Conservation (phyloP, 371 early-diverging fungal genomes). For the Antonospora locustae region DNA sequence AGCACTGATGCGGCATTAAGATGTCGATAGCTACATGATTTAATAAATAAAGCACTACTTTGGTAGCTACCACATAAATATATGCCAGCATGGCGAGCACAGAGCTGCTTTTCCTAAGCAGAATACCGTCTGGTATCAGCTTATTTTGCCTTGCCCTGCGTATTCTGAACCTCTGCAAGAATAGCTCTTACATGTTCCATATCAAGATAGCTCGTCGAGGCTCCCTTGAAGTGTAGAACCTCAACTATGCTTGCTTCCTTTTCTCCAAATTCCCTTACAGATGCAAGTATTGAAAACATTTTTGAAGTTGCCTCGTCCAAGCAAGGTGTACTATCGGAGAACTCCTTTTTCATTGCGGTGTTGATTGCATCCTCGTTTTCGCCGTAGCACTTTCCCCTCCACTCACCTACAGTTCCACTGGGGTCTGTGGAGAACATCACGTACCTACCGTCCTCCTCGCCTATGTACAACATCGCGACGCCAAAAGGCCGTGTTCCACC, state of each 20-base stretch:
- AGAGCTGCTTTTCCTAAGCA: no score
- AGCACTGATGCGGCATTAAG: no score
- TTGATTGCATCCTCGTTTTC: slow-evolving; percentile 53
- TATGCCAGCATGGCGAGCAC: no score
- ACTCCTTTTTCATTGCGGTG: slow-evolving; percentile 28
- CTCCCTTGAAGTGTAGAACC: slow-evolving; percentile 26
- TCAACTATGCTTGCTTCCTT: slow-evolving; percentile 26
- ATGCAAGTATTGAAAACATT: slow-evolving; percentile 22
- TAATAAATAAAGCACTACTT: no score
- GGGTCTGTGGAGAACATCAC: slow-evolving; percentile 93
- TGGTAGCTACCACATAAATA: no score
- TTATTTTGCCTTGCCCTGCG: no score
- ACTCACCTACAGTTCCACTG: slow-evolving; percentile 87
- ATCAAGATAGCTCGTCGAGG: slow-evolving; percentile 7
- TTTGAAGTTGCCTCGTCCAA: slow-evolving; percentile 25
- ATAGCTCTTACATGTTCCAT: slow-evolving; percentile 13
- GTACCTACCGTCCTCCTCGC: slow-evolving; percentile 74
- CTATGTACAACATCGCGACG: slow-evolving; percentile 86
- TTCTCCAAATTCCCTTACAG: slow-evolving; percentile 17
- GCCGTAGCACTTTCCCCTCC: slow-evolving; percentile 93
- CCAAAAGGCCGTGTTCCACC: slow-evolving; percentile 96
- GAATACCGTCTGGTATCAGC: no score
- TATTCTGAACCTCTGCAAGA: slow-evolving; percentile 2
- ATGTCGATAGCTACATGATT: no score
- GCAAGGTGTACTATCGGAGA: slow-evolving; percentile 7